Evolutionary conservation across 2,329 filamentous ascomycete genomes (phyloP).

Genomic region (Colletotrichum sp.): DNA sequence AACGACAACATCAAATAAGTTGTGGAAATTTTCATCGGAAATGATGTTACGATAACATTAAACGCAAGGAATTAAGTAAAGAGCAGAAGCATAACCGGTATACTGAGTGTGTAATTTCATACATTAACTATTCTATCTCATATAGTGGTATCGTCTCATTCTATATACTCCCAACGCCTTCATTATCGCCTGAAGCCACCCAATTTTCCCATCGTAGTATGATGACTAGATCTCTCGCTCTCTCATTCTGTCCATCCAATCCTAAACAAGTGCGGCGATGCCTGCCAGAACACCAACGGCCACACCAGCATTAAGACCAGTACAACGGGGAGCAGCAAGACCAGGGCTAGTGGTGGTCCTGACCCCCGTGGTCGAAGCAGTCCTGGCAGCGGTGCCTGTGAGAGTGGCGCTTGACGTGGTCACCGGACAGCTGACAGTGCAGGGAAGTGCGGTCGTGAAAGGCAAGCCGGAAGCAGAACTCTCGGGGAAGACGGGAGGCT

Average conservation of each 20-base stretch:
- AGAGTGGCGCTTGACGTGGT: slow-evolving; percentile 27
- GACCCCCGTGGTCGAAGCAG: slow-evolving; percentile 25
- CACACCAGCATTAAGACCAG: not conserved
- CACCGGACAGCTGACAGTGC: slow-evolving; percentile 42
- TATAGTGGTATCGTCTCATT: not conserved
- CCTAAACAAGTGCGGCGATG: slow-evolving; percentile 2
- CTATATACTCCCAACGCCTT: not conserved
- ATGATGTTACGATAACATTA: no score
- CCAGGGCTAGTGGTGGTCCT: slow-evolving; percentile 26
- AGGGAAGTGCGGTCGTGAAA: slow-evolving; percentile 49
- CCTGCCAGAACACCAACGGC: not conserved
- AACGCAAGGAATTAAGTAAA: no score
- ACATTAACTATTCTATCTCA: not conserved
- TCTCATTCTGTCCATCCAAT: not conserved
- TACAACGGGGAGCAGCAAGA: not conserved
- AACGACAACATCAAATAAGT: not conserved
- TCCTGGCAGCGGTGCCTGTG: slow-evolving; percentile 23
- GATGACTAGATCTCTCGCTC: not conserved
- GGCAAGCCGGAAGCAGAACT: slow-evolving; percentile 28
- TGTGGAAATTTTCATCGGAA: no score
- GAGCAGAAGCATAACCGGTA: no score
- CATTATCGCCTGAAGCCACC: not conserved
- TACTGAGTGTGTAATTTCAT: not conserved
- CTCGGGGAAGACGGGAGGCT: slow-evolving; percentile 35
- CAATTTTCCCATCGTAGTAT: not conserved